phyloP scores from a whole-genome alignment of 495 filamentous ascomycete species.

The Endocarpon pusillum region DNA sequence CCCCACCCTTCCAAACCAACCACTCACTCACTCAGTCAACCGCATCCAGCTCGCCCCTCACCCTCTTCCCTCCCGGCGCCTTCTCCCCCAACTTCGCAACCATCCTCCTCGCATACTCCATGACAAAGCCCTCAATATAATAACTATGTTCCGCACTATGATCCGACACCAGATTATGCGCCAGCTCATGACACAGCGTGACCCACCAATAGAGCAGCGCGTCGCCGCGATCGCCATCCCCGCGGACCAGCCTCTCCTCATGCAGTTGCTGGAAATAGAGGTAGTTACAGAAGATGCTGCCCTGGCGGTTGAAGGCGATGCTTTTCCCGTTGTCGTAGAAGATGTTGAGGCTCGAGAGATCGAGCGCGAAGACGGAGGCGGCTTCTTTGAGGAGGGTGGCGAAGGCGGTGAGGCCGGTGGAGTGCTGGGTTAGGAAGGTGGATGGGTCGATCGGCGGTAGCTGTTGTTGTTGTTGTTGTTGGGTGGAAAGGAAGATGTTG shows the following conservation, averaged over 20 bases:
- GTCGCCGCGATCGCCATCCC: conserved; percentile 32
- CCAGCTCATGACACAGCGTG: conserved; percentile 78
- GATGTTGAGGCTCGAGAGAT: conserved; percentile 49
- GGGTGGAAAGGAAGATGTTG: conserved; percentile 50
- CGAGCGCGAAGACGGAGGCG: conserved; percentile 50
- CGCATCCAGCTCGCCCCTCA: too few species aligned
- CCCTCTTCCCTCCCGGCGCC: not conserved
- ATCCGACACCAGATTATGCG: conserved; percentile 71
- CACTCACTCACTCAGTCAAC: too few species aligned
- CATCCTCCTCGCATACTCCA: conserved; percentile 4
- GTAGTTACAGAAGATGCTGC: conserved; percentile 86
- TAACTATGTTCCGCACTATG: conserved; percentile 74
- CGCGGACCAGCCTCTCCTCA: conserved; percentile 25
- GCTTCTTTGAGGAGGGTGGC: conserved; percentile 51
- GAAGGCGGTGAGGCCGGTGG: conserved; percentile 48
- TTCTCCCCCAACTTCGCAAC: not conserved
- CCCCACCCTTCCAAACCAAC: too few species aligned
- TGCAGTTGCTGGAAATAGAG: conserved; percentile 75
- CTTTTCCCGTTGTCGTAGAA: conserved; percentile 63
- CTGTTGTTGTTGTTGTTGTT: conserved; percentile 20
- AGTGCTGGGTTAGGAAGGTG: conserved; percentile 46
- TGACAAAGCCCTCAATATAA: conserved; percentile 42
- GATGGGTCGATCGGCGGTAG: conserved; percentile 21
- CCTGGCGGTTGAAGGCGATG: conserved; percentile 81
- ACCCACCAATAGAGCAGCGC: conserved; percentile 85